Percentiles rank a stretch among this genome's conserved stretches.
These are phyloP conservation scores for Pythium phragmiticola DNA, from an alignment of 352 stramenopile species.

Conservation along the genomic window DNA sequence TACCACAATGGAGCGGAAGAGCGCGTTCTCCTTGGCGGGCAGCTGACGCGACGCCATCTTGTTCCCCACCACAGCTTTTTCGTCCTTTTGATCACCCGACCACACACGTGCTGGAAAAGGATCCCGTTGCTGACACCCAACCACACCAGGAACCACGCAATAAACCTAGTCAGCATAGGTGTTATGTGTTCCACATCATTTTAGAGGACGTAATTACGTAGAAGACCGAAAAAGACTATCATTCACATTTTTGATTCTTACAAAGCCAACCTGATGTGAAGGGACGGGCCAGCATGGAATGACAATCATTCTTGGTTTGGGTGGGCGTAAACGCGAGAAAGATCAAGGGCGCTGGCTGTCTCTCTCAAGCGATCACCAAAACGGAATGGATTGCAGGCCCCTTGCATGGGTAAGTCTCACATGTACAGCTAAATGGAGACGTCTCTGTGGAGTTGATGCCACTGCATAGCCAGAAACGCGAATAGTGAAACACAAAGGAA, in stretches of 20 bases:
- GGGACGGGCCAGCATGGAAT: constrained; percentile 8
- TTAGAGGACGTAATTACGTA: constrained; percentile 4
- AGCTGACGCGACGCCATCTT: constrained; percentile 68
- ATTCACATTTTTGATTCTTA: constrained; percentile 1
- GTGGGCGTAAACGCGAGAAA: constrained; percentile 3
- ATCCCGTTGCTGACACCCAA: constrained; percentile 13
- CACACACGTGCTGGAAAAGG: constrained; percentile 11
- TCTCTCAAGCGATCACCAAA: constrained; percentile 8
- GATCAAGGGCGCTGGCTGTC: constrained; percentile 1
- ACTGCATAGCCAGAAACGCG: neutral
- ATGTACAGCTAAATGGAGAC: neutral
- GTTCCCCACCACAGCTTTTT: neutral
- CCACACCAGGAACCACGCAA: neutral
- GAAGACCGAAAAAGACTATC: neutral
- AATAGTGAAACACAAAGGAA: neutral
- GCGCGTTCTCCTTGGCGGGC: constrained; percentile 93
- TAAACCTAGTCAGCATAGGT: constrained; percentile 11
- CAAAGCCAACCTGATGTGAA: constrained; percentile 8
- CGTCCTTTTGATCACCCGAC: neutral
- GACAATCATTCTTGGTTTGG: constrained; percentile 12
- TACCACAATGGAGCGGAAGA: constrained; percentile 96
- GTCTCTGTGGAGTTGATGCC: neutral
- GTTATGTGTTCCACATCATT: constrained; percentile 8
- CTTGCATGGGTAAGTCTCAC: neutral
- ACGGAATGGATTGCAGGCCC: neutral